phyloP scores from a whole-genome alignment of 2,329 filamentous ascomycete genomes.

The Fusarium udum region DNA sequence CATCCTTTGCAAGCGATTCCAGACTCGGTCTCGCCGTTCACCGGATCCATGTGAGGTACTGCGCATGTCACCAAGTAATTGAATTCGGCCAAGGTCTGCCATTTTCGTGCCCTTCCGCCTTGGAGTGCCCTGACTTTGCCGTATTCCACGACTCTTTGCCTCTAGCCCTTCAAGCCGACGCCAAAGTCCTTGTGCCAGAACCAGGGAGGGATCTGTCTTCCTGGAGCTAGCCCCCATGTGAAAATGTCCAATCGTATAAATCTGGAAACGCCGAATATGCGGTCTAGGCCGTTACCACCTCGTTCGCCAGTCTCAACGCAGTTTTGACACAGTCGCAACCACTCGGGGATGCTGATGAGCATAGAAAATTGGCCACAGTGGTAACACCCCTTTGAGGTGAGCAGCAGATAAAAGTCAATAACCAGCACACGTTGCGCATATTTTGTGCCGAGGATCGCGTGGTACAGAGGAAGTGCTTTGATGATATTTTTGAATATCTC shows the following conservation, averaged over 20 bases:
- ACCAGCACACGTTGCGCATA: conserved; percentile 40
- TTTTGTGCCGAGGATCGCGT: conserved; percentile 43
- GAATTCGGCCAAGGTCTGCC: background rate
- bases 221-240: background rate
- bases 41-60: background rate
- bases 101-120: too few species aligned
- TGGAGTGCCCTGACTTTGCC: too few species aligned
- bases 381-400: conserved; percentile 43
- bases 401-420: conserved; percentile 27
- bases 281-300: rapidly evolving
- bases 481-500: conserved; percentile 39
- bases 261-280: rapidly evolving
- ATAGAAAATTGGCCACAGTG: conserved; percentile 27
- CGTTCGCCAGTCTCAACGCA: conserved; percentile 29
- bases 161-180: background rate
- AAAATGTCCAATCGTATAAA: background rate
- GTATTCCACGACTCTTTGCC: background rate
- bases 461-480: conserved; percentile 43
- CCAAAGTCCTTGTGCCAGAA: rapidly evolving
- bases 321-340: conserved; percentile 43
- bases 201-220: rapidly evolving
- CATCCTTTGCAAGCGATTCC: background rate
- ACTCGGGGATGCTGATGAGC: conserved; percentile 41
- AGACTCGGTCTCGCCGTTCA: rapidly evolving
- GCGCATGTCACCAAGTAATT: background rate